phyloP scores from a whole-genome alignment of 306 rosid species.

The Corylus heterophylla region DNA sequence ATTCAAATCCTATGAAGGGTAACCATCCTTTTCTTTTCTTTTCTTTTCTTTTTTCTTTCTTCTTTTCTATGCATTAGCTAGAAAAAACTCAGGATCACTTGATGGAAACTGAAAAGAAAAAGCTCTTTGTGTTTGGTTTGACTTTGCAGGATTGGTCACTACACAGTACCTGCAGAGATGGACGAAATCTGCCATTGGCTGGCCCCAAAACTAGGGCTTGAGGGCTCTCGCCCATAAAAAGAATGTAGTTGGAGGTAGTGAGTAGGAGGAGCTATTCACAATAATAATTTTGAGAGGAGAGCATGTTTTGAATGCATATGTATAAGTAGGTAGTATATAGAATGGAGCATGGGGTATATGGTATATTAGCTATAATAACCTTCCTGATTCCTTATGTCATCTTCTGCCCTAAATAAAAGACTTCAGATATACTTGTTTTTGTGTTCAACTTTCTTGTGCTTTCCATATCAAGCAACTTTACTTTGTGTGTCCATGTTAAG shows the following conservation, averaged over 20 bases:
- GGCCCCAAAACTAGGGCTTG: slow-evolving; percentile 75
- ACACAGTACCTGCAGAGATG: slow-evolving; percentile 95
- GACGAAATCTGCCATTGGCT: slow-evolving; percentile 92
- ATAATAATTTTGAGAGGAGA: neutral
- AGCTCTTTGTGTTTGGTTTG: slow-evolving; percentile 18
- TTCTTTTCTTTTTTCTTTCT: neutral
- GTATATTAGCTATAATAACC: slow-evolving; percentile 43
- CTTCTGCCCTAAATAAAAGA: slow-evolving; percentile 39
- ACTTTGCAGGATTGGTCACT: slow-evolving; percentile 89
- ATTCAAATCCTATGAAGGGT: slow-evolving; percentile 90
- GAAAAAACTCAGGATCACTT: neutral
- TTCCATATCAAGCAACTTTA: neutral
- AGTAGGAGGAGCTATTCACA: neutral
- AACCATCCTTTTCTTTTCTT: neutral
- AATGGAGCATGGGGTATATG: slow-evolving; percentile 47
- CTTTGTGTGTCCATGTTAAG: neutral
- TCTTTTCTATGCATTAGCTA: neutral
- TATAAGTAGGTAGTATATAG: slow-evolving; percentile 41
- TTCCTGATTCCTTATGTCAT: slow-evolving; percentile 35
- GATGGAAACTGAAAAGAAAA: slow-evolving; percentile 12
- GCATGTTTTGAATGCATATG: slow-evolving; percentile 17
- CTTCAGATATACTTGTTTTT: slow-evolving; percentile 36
- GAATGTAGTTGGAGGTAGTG: slow-evolving; percentile 12
- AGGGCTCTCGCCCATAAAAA: slow-evolving; percentile 40
- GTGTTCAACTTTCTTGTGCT: neutral